Evolutionary conservation across 169 alveolate genomes (phyloP).

Genomic region (Ichthyophthirius multifiliis): DNA sequence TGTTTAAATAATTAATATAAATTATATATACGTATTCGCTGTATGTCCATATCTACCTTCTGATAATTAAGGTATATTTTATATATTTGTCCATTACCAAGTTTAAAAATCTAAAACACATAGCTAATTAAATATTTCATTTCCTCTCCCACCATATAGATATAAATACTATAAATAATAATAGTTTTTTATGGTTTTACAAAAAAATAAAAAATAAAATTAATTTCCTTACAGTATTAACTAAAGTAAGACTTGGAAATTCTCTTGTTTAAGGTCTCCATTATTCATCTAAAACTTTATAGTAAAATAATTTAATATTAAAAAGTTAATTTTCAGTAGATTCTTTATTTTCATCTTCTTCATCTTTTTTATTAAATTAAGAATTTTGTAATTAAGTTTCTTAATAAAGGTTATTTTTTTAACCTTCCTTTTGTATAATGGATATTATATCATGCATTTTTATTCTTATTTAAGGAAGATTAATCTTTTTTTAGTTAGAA

Average conservation of each 20-base stretch:
- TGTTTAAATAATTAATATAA: background rate
- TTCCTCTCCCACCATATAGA: constrained; percentile 42
- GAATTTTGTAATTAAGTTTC: background rate
- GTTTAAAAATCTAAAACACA: constrained; percentile 11
- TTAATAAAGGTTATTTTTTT: background rate
- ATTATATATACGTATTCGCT: background rate
- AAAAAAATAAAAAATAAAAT: background rate
- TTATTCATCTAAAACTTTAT: background rate
- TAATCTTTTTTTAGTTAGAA: background rate
- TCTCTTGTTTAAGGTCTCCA: constrained; percentile 40
- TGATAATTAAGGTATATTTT: constrained; percentile 6
- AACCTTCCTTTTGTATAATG: background rate
- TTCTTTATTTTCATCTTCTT: background rate
- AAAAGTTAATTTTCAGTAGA: background rate
- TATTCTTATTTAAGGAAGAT: background rate
- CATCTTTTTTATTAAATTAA: background rate
- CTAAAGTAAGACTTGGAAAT: constrained; percentile 24
- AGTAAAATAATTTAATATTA: constrained; percentile 32
- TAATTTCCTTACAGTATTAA: background rate
- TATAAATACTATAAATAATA: background rate
- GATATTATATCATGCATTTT: background rate
- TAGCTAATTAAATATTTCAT: constrained; percentile 20
- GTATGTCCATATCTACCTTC: constrained; percentile 40
- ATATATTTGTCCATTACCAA: constrained; percentile 30
- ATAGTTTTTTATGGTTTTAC: background rate